phyloP scores from a whole-genome alignment of 2,329 filamentous ascomycete genomes.

The Beauveria bassiana region DNA sequence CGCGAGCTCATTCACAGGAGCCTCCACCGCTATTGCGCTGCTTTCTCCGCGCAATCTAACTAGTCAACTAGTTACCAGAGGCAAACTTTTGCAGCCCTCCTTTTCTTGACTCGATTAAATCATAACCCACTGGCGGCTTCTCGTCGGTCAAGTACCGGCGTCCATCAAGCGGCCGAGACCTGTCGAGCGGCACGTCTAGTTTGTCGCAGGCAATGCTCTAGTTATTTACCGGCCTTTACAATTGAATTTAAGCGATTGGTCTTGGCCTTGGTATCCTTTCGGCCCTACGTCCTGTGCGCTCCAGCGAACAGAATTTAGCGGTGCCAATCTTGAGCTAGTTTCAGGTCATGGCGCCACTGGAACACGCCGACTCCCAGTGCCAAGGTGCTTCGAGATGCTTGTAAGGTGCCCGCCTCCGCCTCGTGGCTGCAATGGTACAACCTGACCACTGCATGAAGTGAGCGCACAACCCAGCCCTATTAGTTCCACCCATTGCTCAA shows the following conservation, averaged over 20 bases:
- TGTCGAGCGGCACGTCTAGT: not conserved
- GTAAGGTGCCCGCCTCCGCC: not conserved
- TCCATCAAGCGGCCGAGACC: not conserved
- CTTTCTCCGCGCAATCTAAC: not conserved
- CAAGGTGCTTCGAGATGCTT: not conserved
- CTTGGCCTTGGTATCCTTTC: not conserved
- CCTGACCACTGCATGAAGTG: not conserved
- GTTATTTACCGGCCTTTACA: not conserved
- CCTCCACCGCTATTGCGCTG: not conserved
- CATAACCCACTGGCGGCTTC: not conserved
- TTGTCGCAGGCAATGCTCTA: not conserved
- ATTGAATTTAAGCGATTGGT: not conserved
- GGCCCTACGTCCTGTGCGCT: conserved; percentile 3
- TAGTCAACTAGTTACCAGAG: not conserved
- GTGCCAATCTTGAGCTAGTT: conserved; percentile 2
- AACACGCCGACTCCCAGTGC: not conserved
- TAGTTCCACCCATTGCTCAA: no score
- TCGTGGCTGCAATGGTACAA: not conserved
- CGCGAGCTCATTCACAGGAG: not conserved
- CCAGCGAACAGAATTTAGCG: not conserved
- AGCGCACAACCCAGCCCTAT: no score
- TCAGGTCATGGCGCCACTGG: conserved; percentile 8
- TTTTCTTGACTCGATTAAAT: not conserved
- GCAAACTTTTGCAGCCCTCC: not conserved
- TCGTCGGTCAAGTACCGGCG: not conserved